Base-by-base conservation (phyloP, 208 protist species). In the Crithidia thermophila region DNA sequence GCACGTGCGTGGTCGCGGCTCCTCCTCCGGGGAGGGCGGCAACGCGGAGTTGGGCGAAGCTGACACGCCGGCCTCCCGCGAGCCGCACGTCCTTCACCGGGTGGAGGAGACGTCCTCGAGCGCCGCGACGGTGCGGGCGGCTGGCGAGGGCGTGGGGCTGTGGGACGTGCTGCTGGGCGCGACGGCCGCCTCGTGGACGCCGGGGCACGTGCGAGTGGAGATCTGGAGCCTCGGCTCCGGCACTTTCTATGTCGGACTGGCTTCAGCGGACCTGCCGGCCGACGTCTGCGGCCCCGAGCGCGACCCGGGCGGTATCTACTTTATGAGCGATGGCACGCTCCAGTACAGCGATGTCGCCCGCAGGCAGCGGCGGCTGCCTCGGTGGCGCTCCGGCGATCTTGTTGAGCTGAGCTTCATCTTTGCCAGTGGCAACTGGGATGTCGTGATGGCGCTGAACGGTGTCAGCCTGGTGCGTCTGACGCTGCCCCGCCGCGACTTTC, bases 381-480 rank as follows among this genome's bases (percentile, higher is more conserved):
- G 60, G n/a, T 77, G 62, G 71, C 77, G 56, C 59, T 79, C 75
- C 25, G 77, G 69, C 66, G 79, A 85, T 50, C 69, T 73, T 49
- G 75, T 84, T 23, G 57, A 61, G 30, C 82, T 82, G 31, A 72
- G 21, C 59, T 73, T 91, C 52, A 58, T 65, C 39, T 89, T 88
- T 56, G 72, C 62, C 43, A 57, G 70, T 34, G 62, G 52, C 7
- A 69, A 63, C 50, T 83, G 77, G 80, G 42, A 78, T 42, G 34
- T 85, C 55, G 60, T 66, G 36, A 51, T 94, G 25, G 49, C 75
- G 55, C 46, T 90, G 13, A 91, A 90, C 33, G 74, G 73, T 25
- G 20, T 80, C n/a, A 72, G 59, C 11, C 56, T 90, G 36, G 75
- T 68, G 11, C 68, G 77, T 6, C 61, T 94, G 37, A 77, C 63